Conservation (phyloP, 495 filamentous ascomycete genomes). For the Xylaria sp. region DNA sequence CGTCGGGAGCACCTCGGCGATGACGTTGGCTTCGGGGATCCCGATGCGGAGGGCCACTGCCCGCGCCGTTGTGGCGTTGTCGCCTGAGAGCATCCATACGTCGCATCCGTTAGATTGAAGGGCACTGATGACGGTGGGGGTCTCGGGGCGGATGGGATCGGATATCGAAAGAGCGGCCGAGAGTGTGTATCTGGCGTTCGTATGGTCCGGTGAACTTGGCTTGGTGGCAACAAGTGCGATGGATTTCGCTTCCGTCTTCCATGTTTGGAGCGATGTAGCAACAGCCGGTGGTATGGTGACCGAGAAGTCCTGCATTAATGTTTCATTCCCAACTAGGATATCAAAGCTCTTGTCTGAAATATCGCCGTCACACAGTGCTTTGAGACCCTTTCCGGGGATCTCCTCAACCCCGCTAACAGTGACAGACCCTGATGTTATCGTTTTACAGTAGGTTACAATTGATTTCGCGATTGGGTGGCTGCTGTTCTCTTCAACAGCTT, state of each 20-base stretch:
- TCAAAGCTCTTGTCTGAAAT: conserved; percentile 54
- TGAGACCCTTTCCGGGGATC: conserved; percentile 81
- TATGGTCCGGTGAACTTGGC: conserved; percentile 8
- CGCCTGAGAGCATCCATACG: conserved; percentile 94
- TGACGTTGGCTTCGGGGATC: conserved; percentile 76
- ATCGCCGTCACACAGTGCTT: conserved; percentile 66
- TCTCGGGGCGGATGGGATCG: conserved; percentile 83
- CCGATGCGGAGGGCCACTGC: conserved; percentile 79
- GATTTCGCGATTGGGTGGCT: conserved; percentile 88
- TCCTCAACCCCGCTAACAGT: conserved; percentile 67
- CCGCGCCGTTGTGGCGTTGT: conserved; percentile 75
- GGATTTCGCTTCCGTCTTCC: conserved; percentile 77
- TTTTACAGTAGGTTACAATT: conserved; percentile 70
- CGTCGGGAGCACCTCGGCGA: conserved; percentile 85
- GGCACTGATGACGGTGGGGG: conserved; percentile 67
- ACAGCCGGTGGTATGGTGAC: conserved; percentile 45
- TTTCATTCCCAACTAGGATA: conserved; percentile 85
- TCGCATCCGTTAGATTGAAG: conserved; percentile 70
- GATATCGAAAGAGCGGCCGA: conserved; percentile 63
- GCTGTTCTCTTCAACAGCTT: conserved; percentile 79
- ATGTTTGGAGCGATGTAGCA: conserved; percentile 60
- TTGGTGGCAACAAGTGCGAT: conserved; percentile 70
- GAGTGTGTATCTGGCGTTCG: conserved; percentile 45
- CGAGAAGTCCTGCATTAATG: conserved; percentile 63
- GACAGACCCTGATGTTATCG: conserved; percentile 43